Evolutionary conservation across 441 rosid species (phyloP).

Genomic region (Populus hybrid): DNA sequence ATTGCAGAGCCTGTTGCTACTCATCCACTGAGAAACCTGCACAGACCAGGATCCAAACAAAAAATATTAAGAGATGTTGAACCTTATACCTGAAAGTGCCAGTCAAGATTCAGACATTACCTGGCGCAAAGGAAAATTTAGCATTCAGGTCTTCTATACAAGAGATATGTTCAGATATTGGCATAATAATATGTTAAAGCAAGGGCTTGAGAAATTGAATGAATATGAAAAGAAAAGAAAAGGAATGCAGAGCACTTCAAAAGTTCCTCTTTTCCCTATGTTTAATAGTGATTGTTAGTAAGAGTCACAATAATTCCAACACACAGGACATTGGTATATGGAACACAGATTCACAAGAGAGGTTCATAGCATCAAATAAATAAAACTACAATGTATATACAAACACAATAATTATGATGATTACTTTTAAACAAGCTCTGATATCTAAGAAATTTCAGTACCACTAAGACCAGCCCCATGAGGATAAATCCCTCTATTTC

Average conservation of each 20-base stretch:
- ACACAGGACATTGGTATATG: not conserved
- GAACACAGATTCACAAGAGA: not conserved
- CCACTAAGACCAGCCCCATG: not conserved
- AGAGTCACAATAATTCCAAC: not conserved
- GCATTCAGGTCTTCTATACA: not conserved
- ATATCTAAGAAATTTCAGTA: not conserved
- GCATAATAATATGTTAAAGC: not conserved
- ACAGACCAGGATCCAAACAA: not conserved
- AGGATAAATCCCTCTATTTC: not conserved
- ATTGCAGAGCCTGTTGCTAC: conserved; percentile 5
- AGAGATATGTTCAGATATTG: not conserved
- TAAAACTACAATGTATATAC: not conserved
- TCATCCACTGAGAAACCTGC: conserved; percentile 53
- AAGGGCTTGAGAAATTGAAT: not conserved
- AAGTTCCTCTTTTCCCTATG: not conserved
- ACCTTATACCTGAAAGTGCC: not conserved
- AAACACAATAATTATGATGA: not conserved
- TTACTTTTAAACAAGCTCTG: not conserved
- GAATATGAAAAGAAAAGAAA: not conserved
- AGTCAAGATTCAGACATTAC: not conserved
- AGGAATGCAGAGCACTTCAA: not conserved
- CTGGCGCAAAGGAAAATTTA: not conserved
- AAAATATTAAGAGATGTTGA: not conserved
- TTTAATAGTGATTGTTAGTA: not conserved
- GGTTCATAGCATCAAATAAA: not conserved